These are phyloP conservation scores for Gamsiella multidivaricata DNA, from an alignment of 192 early-diverging fungal species.

Conservation along the genomic window DNA sequence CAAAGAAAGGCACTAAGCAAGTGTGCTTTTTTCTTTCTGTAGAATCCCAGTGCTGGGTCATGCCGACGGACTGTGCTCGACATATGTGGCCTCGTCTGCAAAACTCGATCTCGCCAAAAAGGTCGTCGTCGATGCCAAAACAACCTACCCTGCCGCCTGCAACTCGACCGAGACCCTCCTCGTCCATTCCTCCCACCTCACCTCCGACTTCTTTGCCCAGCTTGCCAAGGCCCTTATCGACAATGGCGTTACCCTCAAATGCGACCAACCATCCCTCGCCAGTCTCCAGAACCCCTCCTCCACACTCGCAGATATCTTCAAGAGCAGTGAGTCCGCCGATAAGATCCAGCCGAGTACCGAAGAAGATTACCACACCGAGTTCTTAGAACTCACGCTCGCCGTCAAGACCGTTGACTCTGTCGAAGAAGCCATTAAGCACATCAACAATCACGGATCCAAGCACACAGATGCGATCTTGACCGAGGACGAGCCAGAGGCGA, in stretches of 20 bases:
- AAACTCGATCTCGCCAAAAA: conserved; percentile 81
- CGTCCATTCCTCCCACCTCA: conserved; percentile 69
- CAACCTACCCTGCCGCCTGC: conserved; percentile 87
- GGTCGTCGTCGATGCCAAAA: conserved; percentile 93
- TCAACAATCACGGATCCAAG: conserved; percentile 93
- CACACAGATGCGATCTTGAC: conserved; percentile 98
- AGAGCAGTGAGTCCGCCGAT: conserved; percentile 41
- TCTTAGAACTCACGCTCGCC: conserved; percentile 87
- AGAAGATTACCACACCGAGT: conserved; percentile 92
- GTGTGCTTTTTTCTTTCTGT: conserved; percentile 1
- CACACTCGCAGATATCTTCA: conserved; percentile 20
- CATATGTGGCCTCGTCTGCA: conserved; percentile 87
- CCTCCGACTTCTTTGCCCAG: conserved; percentile 62
- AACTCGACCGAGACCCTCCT: conserved; percentile 94
- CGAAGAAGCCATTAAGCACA: conserved; percentile 88
- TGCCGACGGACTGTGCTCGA: conserved; percentile 96
- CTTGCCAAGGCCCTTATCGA: conserved; percentile 65
- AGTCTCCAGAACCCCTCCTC: conserved; percentile 2
- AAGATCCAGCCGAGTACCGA: conserved; percentile 47
- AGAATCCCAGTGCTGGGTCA: conserved; percentile 99
- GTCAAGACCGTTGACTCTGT: conserved; percentile 81
- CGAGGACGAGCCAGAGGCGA: conserved; percentile 73
- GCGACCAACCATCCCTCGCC: conserved; percentile 46
- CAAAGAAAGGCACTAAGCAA: neutral
- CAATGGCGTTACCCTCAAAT: conserved; percentile 71